Evolutionary conservation across 176 grass and related monocot genomes (phyloP).

Genomic region (Avena insularis): DNA sequence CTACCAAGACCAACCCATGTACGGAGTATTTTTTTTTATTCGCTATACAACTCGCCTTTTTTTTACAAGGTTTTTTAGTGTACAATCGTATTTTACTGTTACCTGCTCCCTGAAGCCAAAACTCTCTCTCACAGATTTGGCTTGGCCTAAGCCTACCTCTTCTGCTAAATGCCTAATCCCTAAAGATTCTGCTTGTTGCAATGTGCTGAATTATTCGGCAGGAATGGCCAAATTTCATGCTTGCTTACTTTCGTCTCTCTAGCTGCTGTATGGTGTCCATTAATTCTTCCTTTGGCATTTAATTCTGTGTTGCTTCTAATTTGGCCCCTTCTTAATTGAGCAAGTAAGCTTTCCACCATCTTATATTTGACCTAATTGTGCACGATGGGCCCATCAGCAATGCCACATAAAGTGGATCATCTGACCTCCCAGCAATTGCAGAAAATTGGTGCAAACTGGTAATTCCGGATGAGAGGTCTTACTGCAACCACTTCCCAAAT

Average conservation of each 20-base stretch:
- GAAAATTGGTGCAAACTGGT: not conserved
- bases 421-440: not conserved
- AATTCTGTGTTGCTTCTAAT: not conserved
- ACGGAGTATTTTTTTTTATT: slow-evolving; percentile 41
- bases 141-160: not conserved
- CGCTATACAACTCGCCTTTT: not conserved
- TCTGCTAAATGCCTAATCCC: not conserved
- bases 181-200: not conserved
- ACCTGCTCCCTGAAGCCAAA: not conserved
- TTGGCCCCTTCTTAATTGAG: not conserved
- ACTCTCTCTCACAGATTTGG: not conserved
- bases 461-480: not conserved
- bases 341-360: not conserved
- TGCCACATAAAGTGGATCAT: not conserved
- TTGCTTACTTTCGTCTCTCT: not conserved
- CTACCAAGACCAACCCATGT: slow-evolving; percentile 37
- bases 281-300: not conserved
- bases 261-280: not conserved
- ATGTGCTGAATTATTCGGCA: not conserved
- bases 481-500: not conserved
- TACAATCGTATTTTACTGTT: not conserved
- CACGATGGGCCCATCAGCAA: not conserved
- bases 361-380: not conserved
- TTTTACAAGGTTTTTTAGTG: not conserved
- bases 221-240: not conserved